These are phyloP conservation scores for Melocanna baccifera DNA, from an alignment of 176 grass and related monocot genomes.

Conservation along the genomic window DNA sequence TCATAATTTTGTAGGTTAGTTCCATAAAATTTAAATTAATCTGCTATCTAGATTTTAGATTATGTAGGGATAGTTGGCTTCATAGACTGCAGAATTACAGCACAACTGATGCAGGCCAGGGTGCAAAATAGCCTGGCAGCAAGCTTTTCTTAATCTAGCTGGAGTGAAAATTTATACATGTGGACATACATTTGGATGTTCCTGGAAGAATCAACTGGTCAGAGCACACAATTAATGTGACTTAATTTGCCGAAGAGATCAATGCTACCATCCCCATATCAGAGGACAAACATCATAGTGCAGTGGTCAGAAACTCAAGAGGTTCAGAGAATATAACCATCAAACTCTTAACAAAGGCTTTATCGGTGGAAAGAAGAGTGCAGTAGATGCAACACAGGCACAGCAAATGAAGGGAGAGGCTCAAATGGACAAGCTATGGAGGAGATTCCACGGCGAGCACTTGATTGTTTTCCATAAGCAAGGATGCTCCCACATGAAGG, in stretches of 20 bases:
- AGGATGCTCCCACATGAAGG: slow-evolving; percentile 54
- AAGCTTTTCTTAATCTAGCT: background rate
- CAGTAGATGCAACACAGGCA: slow-evolving; percentile 15
- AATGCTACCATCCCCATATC: background rate
- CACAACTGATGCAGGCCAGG: background rate
- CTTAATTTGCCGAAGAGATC: background rate
- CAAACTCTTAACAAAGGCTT: slow-evolving; percentile 12
- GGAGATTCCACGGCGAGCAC: slow-evolving; percentile 33
- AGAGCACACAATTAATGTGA: background rate
- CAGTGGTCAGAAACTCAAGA: background rate
- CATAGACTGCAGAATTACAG: background rate
- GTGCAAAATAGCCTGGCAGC: background rate
- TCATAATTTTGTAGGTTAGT: background rate
- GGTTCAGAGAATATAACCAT: slow-evolving; percentile 26
- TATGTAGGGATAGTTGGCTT: background rate
- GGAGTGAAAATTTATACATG: background rate
- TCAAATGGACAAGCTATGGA: slow-evolving; percentile 26
- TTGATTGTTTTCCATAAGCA: slow-evolving; percentile 43
- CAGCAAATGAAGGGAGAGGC: slow-evolving; percentile 21
- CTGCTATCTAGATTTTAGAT: background rate
- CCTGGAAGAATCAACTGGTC: background rate
- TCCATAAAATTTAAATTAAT: background rate
- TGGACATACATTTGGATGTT: background rate
- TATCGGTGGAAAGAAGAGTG: slow-evolving; percentile 1
- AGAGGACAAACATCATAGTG: background rate